These are phyloP conservation scores for Lachnellula hyalina DNA, from an alignment of 2,329 filamentous ascomycete genomes.

Conservation along the genomic window DNA sequence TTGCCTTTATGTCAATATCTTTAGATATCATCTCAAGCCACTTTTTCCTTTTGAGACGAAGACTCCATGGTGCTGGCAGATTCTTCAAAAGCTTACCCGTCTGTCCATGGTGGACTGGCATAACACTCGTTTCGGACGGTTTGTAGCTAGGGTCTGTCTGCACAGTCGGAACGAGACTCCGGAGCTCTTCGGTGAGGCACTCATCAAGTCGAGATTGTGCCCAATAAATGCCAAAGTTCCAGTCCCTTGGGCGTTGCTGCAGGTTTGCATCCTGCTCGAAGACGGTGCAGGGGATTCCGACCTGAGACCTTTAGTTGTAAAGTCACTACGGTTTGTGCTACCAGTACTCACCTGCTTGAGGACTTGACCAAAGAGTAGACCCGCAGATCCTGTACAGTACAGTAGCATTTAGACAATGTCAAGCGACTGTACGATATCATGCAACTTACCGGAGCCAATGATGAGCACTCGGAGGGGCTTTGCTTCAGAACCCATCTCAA, in stretches of 20 bases:
- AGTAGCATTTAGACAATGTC: background rate
- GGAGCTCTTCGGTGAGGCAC: conserved; percentile 26
- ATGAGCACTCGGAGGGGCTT: conserved; percentile 16
- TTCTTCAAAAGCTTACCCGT: conserved; percentile 26
- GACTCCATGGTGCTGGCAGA: conserved; percentile 25
- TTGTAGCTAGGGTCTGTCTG: conserved; percentile 26
- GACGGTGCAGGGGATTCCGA: conserved; percentile 26
- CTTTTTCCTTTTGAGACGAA: conserved; percentile 26
- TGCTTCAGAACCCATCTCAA: conserved; percentile 9
- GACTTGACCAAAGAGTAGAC: conserved; percentile 16
- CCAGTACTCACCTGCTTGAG: conserved; percentile 13
- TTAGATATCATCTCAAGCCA: conserved; percentile 27
- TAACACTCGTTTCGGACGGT: conserved; percentile 18
- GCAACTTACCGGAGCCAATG: conserved; percentile 14
- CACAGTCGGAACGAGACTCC: conserved; percentile 18
- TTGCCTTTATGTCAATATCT: conserved; percentile 29
- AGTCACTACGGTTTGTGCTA: background rate
- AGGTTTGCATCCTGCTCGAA: conserved; percentile 30
- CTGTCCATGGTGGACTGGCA: conserved; percentile 26
- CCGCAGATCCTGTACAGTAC: conserved; percentile 13
- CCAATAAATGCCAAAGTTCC: conserved; percentile 33
- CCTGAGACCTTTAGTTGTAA: conserved; percentile 9
- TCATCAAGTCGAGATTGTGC: conserved; percentile 29
- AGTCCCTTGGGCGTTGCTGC: conserved; percentile 28
- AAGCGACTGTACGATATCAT: background rate